Percentiles rank a stretch among this genome's conserved stretches.
These are phyloP conservation scores for Pythium sukuiense DNA, from an alignment of 352 stramenopile species.

Conservation along the genomic window DNA sequence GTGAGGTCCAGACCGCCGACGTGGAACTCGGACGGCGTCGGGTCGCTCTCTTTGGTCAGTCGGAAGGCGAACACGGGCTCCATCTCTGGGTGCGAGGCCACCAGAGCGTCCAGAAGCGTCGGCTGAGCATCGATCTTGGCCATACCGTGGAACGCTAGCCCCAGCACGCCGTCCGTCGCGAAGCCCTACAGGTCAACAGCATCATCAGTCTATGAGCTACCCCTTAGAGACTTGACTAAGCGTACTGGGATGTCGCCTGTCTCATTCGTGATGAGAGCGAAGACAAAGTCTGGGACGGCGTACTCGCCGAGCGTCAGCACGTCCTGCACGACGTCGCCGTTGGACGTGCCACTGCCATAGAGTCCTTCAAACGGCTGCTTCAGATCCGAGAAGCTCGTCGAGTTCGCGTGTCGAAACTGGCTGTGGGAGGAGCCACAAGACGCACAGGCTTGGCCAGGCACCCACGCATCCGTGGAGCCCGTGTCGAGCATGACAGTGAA, in stretches of 20 bases:
- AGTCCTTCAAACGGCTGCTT: slow-evolving; percentile 38
- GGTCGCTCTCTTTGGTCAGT: slow-evolving; percentile 33
- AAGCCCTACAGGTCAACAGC: slow-evolving; percentile 28
- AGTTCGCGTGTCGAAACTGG: slow-evolving; percentile 37
- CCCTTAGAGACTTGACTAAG: no score
- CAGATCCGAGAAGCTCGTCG: slow-evolving; percentile 30
- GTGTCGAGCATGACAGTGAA: slow-evolving; percentile 41
- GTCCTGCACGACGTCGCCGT: slow-evolving; percentile 38
- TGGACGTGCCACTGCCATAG: slow-evolving; percentile 53
- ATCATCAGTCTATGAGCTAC: no score
- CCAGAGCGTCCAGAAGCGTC: slow-evolving; percentile 40
- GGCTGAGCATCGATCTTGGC: slow-evolving; percentile 43
- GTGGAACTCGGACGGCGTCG: slow-evolving; percentile 41
- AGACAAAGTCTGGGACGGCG: slow-evolving; percentile 30
- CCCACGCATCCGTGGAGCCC: slow-evolving; percentile 43
- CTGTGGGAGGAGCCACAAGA: slow-evolving; percentile 52
- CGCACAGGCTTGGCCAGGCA: slow-evolving; percentile 37
- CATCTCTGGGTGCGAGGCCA: slow-evolving; percentile 29
- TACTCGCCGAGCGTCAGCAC: slow-evolving; percentile 38
- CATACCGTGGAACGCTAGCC: slow-evolving; percentile 51
- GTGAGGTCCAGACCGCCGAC: slow-evolving; percentile 49
- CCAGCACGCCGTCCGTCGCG: slow-evolving; percentile 54
- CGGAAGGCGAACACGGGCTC: slow-evolving; percentile 45
- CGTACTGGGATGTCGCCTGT: slow-evolving; percentile 47
- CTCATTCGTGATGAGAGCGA: slow-evolving; percentile 47